phyloP scores from a whole-genome alignment of 768 basidiomycete genomes.

The Suillus weaverae region DNA sequence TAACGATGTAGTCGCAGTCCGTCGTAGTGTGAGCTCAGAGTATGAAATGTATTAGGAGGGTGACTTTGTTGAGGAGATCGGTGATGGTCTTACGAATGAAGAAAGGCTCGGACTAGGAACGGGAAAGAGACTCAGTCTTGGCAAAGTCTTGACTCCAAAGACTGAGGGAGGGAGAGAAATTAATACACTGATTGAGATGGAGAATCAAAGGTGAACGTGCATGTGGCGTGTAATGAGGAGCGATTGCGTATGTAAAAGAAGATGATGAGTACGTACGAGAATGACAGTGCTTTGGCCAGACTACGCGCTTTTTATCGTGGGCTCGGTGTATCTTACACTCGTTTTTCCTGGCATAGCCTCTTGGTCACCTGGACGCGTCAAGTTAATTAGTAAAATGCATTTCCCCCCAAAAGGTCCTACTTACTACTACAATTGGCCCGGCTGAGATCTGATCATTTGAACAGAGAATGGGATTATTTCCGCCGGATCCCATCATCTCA shows the following conservation, averaged over 20 bases:
- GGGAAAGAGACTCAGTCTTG: too few relatives aligned
- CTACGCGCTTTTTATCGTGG: neutral
- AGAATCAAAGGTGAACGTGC: neutral
- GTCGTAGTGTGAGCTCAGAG: neutral
- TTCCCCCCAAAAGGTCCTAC: neutral
- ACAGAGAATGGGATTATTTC: neutral
- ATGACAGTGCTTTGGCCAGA: neutral
- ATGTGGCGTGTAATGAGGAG: neutral
- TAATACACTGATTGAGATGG: neutral
- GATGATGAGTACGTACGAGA: neutral
- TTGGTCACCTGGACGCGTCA: neutral
- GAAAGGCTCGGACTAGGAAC: neutral
- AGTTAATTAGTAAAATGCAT: neutral
- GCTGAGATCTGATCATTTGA: neutral
- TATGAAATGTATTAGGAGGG: neutral
- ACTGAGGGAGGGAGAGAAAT: neutral
- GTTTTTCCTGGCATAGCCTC: neutral
- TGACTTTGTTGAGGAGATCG: neutral
- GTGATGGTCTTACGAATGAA: neutral
- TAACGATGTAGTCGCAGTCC: neutral
- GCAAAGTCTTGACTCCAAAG: too few relatives aligned
- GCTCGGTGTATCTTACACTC: neutral
- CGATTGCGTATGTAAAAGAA: neutral
- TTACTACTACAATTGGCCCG: neutral
- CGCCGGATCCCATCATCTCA: neutral